These are phyloP conservation scores for Pyrenochaeta sp. DNA, from an alignment of 2,329 filamentous ascomycete species.

Conservation along the genomic window DNA sequence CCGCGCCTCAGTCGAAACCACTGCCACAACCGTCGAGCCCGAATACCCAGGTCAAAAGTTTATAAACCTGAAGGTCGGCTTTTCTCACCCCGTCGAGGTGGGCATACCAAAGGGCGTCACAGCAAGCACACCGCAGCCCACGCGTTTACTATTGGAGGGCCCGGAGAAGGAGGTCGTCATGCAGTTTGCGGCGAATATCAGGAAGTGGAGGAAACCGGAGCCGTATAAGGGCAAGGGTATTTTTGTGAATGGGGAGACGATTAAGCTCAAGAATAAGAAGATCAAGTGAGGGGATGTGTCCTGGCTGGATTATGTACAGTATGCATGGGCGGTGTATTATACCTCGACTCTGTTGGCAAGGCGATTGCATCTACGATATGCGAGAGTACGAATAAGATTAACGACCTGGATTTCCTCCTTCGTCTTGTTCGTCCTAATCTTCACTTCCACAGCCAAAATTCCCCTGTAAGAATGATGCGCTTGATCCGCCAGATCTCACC, in stretches of 20 bases:
- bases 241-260: conserved; percentile 96
- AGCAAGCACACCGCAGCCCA: conserved; percentile 88
- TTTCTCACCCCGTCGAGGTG: conserved; percentile 93
- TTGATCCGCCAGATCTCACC: too few species aligned
- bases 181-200: conserved; percentile 88
- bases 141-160: conserved; percentile 88
- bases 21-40: conserved; percentile 69
- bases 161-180: conserved; percentile 85
- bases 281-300: conserved; percentile 51
- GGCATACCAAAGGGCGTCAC: conserved; percentile 82
- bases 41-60: conserved; percentile 85
- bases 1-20: conserved; percentile 83
- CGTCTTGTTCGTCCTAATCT: too few species aligned
- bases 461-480: too few species aligned
- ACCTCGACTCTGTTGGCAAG: too few species aligned
- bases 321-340: conserved; percentile 30
- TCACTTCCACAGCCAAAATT: too few species aligned
- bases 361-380: too few species aligned
- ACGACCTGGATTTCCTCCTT: too few species aligned
- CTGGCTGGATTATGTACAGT: conserved; percentile 25
- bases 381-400: too few species aligned
- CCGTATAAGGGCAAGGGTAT: conserved; percentile 99
- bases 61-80: conserved; percentile 92
- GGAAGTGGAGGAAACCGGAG: conserved; percentile 88
- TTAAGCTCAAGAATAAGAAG: conserved; percentile 94